These are phyloP conservation scores for Eucommia ulmoides DNA, from an alignment of 257 asterid genomes.

Conservation along the genomic window DNA sequence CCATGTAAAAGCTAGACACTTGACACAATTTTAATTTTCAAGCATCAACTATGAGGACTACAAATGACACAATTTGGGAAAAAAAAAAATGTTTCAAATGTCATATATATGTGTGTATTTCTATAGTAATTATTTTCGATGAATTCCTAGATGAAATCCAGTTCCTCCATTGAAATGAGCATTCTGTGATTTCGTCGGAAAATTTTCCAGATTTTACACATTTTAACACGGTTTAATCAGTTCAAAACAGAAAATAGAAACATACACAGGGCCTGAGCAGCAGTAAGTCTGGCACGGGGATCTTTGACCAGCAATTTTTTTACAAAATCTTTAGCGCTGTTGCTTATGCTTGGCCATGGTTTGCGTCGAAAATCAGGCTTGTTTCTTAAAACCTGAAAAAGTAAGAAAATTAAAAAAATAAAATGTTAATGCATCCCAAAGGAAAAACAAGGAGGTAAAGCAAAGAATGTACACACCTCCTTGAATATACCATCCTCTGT, in stretches of 20 bases:
- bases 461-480: slow-evolving; percentile 40
- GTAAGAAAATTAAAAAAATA: background rate
- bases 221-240: too few species aligned
- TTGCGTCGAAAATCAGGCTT: slow-evolving; percentile 96
- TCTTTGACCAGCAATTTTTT: slow-evolving; percentile 82
- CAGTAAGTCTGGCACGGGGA: slow-evolving; percentile 95
- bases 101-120: too few species aligned
- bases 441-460: background rate
- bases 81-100: too few species aligned
- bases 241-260: background rate
- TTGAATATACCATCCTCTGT: slow-evolving; percentile 78
- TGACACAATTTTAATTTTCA: too few species aligned
- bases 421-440: background rate
- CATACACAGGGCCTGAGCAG: slow-evolving; percentile 97
- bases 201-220: background rate
- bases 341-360: slow-evolving; percentile 93
- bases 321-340: slow-evolving; percentile 89
- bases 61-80: too few species aligned
- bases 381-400: slow-evolving; percentile 64
- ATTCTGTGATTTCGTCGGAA: too few species aligned
- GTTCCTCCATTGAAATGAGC: too few species aligned
- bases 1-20: too few species aligned
- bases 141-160: too few species aligned
- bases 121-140: too few species aligned
- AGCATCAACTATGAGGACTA: too few species aligned